Evolutionary conservation across 116 monocot species (phyloP).

Genomic region (Zostera marina): DNA sequence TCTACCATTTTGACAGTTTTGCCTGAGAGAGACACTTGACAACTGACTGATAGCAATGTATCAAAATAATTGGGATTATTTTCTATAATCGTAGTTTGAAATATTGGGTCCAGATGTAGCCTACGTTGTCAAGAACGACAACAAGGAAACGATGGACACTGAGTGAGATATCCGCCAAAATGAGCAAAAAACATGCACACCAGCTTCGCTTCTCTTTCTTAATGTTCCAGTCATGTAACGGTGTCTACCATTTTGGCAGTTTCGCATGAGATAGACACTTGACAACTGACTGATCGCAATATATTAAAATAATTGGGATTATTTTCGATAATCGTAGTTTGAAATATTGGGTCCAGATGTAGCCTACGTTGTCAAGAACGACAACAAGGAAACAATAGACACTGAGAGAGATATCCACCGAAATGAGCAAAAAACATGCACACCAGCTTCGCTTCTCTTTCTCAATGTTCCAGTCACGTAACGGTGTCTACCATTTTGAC

Average conservation of each 20-base stretch:
- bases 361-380: slow-evolving; percentile 5
- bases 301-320: neutral
- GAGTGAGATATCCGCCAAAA: slow-evolving; percentile 3
- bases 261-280: slow-evolving; percentile 5
- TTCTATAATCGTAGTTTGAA: neutral
- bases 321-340: no score
- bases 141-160: slow-evolving; percentile 20
- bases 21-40: slow-evolving; percentile 7
- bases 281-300: slow-evolving; percentile 7
- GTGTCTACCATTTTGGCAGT: slow-evolving; percentile 5
- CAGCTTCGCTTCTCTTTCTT: slow-evolving; percentile 6
- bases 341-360: slow-evolving; percentile 13
- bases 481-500: slow-evolving; percentile 7
- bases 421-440: slow-evolving; percentile 7
- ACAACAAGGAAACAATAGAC: slow-evolving; percentile 18
- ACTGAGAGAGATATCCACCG: slow-evolving; percentile 6
- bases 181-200: slow-evolving; percentile 10
- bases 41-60: slow-evolving; percentile 1
- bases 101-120: slow-evolving; percentile 17
- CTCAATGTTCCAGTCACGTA: slow-evolving; percentile 12
- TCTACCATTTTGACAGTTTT: slow-evolving; percentile 2
- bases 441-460: slow-evolving; percentile 1
- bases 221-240: slow-evolving; percentile 12
- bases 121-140: slow-evolving; percentile 1
- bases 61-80: neutral